A percentile compares a stretch with the other conserved stretches of the same genome.
phyloP scores from a whole-genome alignment of 768 basidiomycete species.

The Trametes villosa region DNA sequence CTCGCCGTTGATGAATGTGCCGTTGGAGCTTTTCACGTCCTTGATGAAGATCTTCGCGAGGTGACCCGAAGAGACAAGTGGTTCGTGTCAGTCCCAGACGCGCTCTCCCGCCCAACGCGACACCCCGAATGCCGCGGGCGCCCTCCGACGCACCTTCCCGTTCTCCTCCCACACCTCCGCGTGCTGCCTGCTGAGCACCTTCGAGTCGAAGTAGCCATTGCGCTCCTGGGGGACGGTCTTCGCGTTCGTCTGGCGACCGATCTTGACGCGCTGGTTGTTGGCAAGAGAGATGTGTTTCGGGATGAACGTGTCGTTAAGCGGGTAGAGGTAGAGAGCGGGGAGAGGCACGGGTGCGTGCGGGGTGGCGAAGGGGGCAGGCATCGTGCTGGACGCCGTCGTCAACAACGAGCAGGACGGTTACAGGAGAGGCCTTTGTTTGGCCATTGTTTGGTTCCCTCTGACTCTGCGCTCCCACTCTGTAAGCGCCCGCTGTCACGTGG shows the following conservation, averaged over 20 bases:
- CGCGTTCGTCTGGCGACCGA: constrained; percentile 94
- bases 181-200: constrained; percentile 91
- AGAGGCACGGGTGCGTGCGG: constrained; percentile 30
- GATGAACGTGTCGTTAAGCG: constrained; percentile 91
- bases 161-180: constrained; percentile 98
- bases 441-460: constrained; percentile 22
- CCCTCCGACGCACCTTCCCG: constrained; percentile 63
- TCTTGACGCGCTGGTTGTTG: constrained; percentile 75
- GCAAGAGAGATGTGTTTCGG: constrained; percentile 91
- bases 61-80: too few species aligned
- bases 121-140: background rate
- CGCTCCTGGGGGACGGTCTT: constrained; percentile 92
- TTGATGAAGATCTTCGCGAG: constrained; percentile 89
- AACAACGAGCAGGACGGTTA: constrained; percentile 24
- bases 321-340: constrained; percentile 63
- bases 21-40: constrained; percentile 97
- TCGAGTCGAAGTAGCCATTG: constrained; percentile 97
- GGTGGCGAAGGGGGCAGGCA: constrained; percentile 35
- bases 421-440: constrained; percentile 24
- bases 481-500: constrained; percentile 19
- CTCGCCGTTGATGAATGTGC: constrained; percentile 97
- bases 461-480: too few species aligned
- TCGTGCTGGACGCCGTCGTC: constrained; percentile 33
- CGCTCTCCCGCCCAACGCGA: background rate
- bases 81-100: constrained; percentile 13